Base-by-base conservation (phyloP, 225 moss, liverwort and hornwort species). In the Thuidium tamariscinum region DNA sequence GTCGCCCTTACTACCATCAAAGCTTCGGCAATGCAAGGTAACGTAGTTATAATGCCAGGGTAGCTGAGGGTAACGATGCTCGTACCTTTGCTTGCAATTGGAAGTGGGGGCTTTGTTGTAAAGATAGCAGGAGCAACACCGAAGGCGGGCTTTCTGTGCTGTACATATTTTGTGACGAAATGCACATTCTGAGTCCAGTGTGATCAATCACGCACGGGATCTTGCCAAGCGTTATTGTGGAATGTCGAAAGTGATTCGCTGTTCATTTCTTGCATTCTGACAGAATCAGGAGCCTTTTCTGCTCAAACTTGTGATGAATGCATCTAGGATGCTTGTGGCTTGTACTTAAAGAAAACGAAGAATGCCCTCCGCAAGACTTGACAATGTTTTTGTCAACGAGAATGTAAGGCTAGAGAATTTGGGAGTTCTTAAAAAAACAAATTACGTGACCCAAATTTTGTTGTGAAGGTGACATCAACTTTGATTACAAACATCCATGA, bases 21-120 rank as follows among this genome's bases (percentile, higher is more conserved):
- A 95, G 96, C 90, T 97, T 88, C 73, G 96, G 97, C 72, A 97
- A 97, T 87, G 95, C 97, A 42, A 91, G 94, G 41, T 87, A 54
- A 59, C 25, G 76, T 49, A 36, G 77, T 83, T 41, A 29, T 39
- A 34, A 49, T 19, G 9, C 10, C 3, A 23, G 77, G 32, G 68
- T 37, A 48, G 20, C 56, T 75, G 65, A 64, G 54, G 55, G 19
- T 36, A 63, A 44, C 44, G 39, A 81, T 52, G 34, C 56, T 49
- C 59, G 42, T 73, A n/a, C 41, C 34, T 39, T 81, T 41, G 60
- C 80, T 85, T 55, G 25, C 77, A 55, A 34, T 67, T 66, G 46
- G 59, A 80, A 86, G 11, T 51, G 14, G 29, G 36, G n/a, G 14
- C 44, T 66, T 52, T 27, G 11, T 60, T 49, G 70, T 48, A 70